These are phyloP conservation scores for Earliella scabrosa DNA, from an alignment of 1,284 basidiomycete genomes.

Conservation along the genomic window DNA sequence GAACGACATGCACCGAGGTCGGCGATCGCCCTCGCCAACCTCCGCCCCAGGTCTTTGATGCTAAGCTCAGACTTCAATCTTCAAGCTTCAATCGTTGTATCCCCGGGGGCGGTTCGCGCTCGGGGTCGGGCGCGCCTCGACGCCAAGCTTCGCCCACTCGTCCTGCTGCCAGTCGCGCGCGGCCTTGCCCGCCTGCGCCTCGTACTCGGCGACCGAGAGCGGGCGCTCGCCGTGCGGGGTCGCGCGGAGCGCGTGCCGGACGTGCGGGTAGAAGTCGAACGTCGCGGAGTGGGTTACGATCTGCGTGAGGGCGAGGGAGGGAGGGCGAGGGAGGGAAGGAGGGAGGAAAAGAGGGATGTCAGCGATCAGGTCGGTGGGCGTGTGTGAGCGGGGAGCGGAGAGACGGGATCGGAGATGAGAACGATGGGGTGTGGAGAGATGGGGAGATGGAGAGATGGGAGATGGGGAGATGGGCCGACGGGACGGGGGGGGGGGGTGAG, in stretches of 20 bases:
- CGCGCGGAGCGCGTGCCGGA: slow-evolving; percentile 78
- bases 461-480: not conserved
- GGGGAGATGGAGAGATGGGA: not conserved
- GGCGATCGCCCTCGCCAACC: no score
- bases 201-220: slow-evolving; percentile 76
- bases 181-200: slow-evolving; percentile 57
- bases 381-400: not conserved
- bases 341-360: not conserved
- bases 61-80: no score
- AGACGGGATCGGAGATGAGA: not conserved
- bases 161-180: slow-evolving; percentile 70
- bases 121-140: slow-evolving; percentile 41
- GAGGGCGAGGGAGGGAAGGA: not conserved
- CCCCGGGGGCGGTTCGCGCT: slow-evolving; percentile 47
- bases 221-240: slow-evolving; percentile 84
- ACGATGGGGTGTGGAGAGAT: not conserved
- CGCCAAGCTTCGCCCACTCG: slow-evolving; percentile 65
- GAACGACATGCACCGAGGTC: no score
- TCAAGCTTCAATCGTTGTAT: slow-evolving; percentile 66
- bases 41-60: no score
- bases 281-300: slow-evolving; percentile 77
- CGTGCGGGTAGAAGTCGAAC: slow-evolving; percentile 77
- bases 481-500: not conserved
- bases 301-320: slow-evolving; percentile 36
- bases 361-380: not conserved